Evolutionary conservation across 495 filamentous ascomycete species (phyloP).

Genomic region (Penicillium roqueforti): DNA sequence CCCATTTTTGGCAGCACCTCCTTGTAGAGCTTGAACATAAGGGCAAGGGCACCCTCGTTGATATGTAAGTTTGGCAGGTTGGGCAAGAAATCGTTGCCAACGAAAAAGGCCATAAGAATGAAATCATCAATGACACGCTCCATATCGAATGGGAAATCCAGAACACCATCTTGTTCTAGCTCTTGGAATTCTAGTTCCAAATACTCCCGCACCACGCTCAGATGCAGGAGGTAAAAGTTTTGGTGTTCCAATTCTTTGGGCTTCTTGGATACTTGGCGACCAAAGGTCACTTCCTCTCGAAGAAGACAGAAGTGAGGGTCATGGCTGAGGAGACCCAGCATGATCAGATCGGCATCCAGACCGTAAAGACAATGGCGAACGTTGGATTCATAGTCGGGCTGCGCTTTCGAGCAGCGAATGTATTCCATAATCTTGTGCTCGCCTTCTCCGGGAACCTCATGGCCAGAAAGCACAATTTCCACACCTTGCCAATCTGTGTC

Average conservation of each 20-base stretch:
- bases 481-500: constrained; percentile 96
- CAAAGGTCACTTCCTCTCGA: constrained; percentile 97
- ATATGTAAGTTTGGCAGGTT: constrained; percentile 96
- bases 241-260: constrained; percentile 97
- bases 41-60: constrained; percentile 91
- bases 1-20: constrained; percentile 78
- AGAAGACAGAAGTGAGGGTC: constrained; percentile 98
- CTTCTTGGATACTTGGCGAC: constrained; percentile 76
- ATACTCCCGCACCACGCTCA: constrained; percentile 96
- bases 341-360: constrained; percentile 96
- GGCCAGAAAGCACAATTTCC: constrained; percentile 93
- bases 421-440: constrained; percentile 99
- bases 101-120: constrained; percentile 98
- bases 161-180: constrained; percentile 67
- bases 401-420: constrained; percentile 92
- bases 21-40: constrained; percentile 98
- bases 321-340: constrained; percentile 94
- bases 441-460: constrained; percentile 98
- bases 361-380: constrained; percentile 96
- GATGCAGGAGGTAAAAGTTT: constrained; percentile 96
- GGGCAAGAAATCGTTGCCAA: constrained; percentile 98
- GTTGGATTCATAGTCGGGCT: constrained; percentile 91
- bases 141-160: constrained; percentile 84
- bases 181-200: constrained; percentile 96
- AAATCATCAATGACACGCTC: constrained; percentile 98